Evolutionary conservation across 2,329 filamentous ascomycete species (phyloP), one percentile per base, ranked within the genome.

Genomic region (Alternaria triticina): DNA sequence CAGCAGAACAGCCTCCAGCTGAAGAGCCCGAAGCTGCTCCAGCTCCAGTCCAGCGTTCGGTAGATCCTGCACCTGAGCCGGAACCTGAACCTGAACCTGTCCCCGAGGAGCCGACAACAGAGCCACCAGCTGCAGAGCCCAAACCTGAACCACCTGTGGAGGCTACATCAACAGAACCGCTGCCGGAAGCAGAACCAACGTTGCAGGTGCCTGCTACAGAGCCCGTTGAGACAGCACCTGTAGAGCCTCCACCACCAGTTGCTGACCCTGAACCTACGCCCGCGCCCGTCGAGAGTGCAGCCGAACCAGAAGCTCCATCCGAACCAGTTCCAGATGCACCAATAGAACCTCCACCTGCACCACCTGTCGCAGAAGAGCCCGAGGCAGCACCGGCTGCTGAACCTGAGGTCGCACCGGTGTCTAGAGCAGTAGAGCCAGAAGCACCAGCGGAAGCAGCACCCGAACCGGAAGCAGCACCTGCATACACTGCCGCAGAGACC

Each of bases 291-390:
- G 49, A 52, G 43, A 28, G 47, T 7, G 40, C n/a, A 20, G 15
- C 25, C 12, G 47, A 58, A 49, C n/a, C 46, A 6, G 43, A 33
- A n/a, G 25, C 11, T 40, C 40, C 51, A 6, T 33, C 45, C 36
- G 52, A 40, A 44, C 54, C 50, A 23, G 55, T n/a, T 12, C 57
- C 62, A 30, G 49, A 22, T 27, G 54, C 50, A 56, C 56, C 57
- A 22, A 23, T 30, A 20, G 50, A 43, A 20, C 30, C 60, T 36
- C 49, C 28, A 23, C 22, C 23, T 4, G 49, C 23, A 22, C 47
- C 25, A 54, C 36, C 36, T 40, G 28, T 36, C n/a, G 54, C 54
- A 15, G 27, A 28, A 15, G 36, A 45, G 25, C 51, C 36, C 9
- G 17, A 28, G n/a, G n/a, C 28, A 7, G 12, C 46, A 36, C 20